phyloP scores from a whole-genome alignment of 352 stramenopile species.

The Phytopythium chamaehyphon region DNA sequence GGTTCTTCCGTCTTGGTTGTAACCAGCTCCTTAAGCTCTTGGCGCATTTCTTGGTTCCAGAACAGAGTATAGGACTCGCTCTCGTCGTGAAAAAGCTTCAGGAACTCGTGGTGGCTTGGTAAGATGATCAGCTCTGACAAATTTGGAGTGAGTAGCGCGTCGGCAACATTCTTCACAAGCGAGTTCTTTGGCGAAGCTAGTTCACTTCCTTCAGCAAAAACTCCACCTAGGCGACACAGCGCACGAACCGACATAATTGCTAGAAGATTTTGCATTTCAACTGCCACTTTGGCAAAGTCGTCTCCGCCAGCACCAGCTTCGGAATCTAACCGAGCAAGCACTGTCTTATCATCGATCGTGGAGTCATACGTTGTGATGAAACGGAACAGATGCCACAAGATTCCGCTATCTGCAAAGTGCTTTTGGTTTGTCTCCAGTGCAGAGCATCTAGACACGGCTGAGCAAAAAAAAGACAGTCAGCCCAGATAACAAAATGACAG shows the following conservation, averaged over 20 bases:
- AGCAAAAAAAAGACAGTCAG: constrained; percentile 10
- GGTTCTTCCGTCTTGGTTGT: constrained; percentile 31
- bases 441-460: constrained; percentile 54
- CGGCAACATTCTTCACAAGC: constrained; percentile 32
- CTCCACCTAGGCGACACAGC: constrained; percentile 62
- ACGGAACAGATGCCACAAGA: constrained; percentile 67
- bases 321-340: constrained; percentile 35
- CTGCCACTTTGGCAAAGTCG: constrained; percentile 33
- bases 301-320: constrained; percentile 28
- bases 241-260: constrained; percentile 66
- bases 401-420: constrained; percentile 37
- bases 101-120: constrained; percentile 74
- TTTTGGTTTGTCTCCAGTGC: constrained; percentile 58
- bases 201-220: constrained; percentile 51
- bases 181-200: constrained; percentile 39
- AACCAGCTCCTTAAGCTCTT: constrained; percentile 56
- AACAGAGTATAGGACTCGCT: constrained; percentile 79
- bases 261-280: constrained; percentile 67
- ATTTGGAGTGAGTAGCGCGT: constrained; percentile 75
- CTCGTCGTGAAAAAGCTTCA: constrained; percentile 77
- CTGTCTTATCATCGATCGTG: constrained; percentile 46
- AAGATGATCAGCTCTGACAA: constrained; percentile 53
- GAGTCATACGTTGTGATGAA: constrained; percentile 70
- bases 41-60: constrained; percentile 76
- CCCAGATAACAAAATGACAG: background rate